Evolutionary conservation across 1,284 basidiomycete genomes (phyloP).

Genomic region (Boletus putidus): DNA sequence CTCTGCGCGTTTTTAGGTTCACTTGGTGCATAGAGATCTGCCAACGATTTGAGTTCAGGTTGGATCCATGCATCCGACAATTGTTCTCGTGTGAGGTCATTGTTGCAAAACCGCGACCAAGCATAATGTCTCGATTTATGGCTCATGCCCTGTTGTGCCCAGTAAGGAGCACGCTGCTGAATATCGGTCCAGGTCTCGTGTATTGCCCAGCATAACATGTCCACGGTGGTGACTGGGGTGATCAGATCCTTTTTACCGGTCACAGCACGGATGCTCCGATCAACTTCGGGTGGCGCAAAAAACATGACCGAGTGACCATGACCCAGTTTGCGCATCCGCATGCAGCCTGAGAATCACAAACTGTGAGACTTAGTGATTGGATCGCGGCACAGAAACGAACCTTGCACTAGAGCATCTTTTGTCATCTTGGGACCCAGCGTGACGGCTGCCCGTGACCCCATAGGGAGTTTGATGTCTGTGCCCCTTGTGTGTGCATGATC

Average conservation of each 20-base stretch:
- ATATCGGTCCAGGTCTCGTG: not conserved
- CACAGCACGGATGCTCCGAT: not conserved
- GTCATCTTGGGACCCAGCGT: not conserved
- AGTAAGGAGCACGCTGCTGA: not conserved
- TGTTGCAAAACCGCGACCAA: not conserved
- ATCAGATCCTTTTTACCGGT: not conserved
- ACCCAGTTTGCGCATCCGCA: slow-evolving; percentile 6
- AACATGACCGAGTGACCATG: slow-evolving; percentile 1
- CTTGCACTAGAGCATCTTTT: not conserved
- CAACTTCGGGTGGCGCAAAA: slow-evolving; percentile 1
- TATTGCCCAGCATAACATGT: not conserved
- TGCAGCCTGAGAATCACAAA: not conserved
- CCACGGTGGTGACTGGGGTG: not conserved
- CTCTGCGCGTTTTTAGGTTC: not conserved
- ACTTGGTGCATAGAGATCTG: not conserved
- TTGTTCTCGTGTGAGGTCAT: not conserved
- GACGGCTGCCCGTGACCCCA: not conserved
- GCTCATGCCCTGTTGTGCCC: not conserved
- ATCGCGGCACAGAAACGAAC: not conserved
- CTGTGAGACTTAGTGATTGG: not conserved
- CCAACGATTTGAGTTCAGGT: not conserved
- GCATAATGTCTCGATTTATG: not conserved
- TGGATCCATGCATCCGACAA: not conserved
- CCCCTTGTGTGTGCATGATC: no score
- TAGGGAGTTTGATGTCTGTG: not conserved